Evolutionary conservation across 768 basidiomycete species (phyloP).

Genomic region (Tulasnella sp.): DNA sequence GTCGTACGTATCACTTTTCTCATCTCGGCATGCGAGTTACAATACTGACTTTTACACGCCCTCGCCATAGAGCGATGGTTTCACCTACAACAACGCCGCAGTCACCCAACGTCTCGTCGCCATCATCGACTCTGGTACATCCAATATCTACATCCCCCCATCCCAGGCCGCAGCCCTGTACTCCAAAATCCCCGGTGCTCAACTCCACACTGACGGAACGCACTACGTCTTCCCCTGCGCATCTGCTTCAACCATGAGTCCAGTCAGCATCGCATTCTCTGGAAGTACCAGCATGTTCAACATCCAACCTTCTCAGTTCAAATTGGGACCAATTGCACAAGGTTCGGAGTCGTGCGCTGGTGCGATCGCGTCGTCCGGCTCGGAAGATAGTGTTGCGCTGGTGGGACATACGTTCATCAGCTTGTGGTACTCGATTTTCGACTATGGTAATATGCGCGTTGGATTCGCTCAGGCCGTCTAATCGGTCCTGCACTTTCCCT

Average conservation of each 20-base stretch:
- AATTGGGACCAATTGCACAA: neutral
- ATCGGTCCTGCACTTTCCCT: no score
- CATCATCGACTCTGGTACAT: conserved; percentile 31
- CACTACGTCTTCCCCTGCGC: neutral
- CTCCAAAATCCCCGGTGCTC: neutral
- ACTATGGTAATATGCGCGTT: neutral
- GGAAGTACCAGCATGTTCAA: neutral
- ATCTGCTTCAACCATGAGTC: neutral
- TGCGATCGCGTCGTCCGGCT: neutral
- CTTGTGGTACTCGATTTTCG: neutral
- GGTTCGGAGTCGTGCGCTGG: neutral
- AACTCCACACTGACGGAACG: neutral
- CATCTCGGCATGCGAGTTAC: no score
- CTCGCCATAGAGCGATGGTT: neutral
- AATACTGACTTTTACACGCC: neutral
- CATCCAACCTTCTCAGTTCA: neutral
- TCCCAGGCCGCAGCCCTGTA: neutral
- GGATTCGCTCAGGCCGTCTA: neutral
- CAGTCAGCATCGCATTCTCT: neutral
- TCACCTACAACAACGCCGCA: neutral
- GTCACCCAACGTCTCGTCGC: conserved; percentile 19
- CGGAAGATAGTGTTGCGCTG: neutral
- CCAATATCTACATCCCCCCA: neutral
- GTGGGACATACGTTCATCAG: neutral
- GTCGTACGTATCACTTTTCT: neutral